A percentile compares a stretch with the other conserved stretches of the same genome.
Conservation (phyloP, 768 basidiomycete genomes). For the Crepidotus variabilis region DNA sequence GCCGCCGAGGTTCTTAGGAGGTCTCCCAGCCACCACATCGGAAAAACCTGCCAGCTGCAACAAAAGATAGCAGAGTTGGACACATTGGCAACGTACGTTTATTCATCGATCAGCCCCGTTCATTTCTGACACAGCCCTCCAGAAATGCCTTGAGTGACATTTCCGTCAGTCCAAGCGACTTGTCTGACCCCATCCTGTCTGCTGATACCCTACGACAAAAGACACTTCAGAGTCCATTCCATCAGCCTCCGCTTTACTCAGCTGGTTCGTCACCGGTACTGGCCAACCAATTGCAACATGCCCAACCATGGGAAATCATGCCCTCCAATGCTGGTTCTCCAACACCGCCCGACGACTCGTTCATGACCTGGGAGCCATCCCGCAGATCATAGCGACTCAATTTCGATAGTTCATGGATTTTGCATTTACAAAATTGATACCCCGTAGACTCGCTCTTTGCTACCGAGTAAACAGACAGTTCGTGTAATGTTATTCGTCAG, state of each 20-base stretch:
- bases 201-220: background rate
- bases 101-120: background rate
- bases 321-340: slow-evolving; percentile 23
- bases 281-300: slow-evolving; percentile 14
- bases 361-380: slow-evolving; percentile 61
- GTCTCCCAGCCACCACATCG: slow-evolving; percentile 37
- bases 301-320: slow-evolving; percentile 29
- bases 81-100: slow-evolving; percentile 46
- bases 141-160: slow-evolving; percentile 42
- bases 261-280: slow-evolving; percentile 12
- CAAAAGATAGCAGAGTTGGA: slow-evolving; percentile 48
- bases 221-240: slow-evolving; percentile 1
- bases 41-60: slow-evolving; percentile 31
- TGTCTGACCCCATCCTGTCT: slow-evolving; percentile 11
- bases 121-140: background rate
- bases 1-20: slow-evolving; percentile 52
- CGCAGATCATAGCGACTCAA: slow-evolving; percentile 22
- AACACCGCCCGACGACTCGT: slow-evolving; percentile 47
- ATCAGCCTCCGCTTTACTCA: slow-evolving; percentile 13
- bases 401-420: background rate
- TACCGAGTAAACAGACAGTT: background rate
- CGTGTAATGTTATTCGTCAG: background rate
- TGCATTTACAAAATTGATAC: background rate
- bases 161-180: slow-evolving; percentile 20
- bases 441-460: background rate